These are phyloP conservation scores for Conticribra weissflogii DNA, from an alignment of 108 stramenopile species.

Conservation along the genomic window DNA sequence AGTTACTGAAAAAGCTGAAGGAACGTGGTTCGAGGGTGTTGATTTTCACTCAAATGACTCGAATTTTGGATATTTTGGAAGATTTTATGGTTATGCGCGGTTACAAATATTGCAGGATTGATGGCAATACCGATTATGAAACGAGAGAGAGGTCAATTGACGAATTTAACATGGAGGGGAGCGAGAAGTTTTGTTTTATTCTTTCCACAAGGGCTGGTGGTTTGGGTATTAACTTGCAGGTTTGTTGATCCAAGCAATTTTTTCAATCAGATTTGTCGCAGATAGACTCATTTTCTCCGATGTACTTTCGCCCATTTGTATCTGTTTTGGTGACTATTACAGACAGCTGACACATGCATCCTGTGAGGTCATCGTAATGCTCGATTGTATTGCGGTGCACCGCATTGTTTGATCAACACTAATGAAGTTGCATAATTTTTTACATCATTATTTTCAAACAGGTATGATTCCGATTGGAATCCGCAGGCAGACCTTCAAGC, in stretches of 20 bases:
- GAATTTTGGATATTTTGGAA: conserved; percentile 95
- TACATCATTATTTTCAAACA: no score
- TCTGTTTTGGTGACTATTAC: conserved; percentile 4
- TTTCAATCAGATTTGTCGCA: neutral
- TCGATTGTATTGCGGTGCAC: no score
- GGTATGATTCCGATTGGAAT: conserved; percentile 97
- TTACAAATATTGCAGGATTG: conserved; percentile 94
- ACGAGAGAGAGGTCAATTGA: conserved; percentile 92
- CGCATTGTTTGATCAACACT: no score
- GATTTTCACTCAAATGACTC: conserved; percentile 98
- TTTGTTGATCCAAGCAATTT: conserved; percentile 3
- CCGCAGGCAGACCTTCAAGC: conserved; percentile 99
- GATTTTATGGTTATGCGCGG: conserved; percentile 88
- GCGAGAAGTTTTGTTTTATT: conserved; percentile 90
- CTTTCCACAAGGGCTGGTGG: conserved; percentile 95
- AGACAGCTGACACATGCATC: conserved; percentile 93
- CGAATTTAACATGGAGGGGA: conserved; percentile 89
- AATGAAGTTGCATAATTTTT: no score
- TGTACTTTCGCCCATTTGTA: neutral
- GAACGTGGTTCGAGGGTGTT: conserved; percentile 92
- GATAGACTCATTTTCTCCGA: neutral
- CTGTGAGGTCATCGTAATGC: no score
- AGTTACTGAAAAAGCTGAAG: conserved; percentile 81
- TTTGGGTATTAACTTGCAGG: conserved; percentile 88
- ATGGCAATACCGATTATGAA: conserved; percentile 97